Evolutionary conservation across 176 grass and related monocot species (phyloP).

Genomic region (Lolium rigidum): DNA sequence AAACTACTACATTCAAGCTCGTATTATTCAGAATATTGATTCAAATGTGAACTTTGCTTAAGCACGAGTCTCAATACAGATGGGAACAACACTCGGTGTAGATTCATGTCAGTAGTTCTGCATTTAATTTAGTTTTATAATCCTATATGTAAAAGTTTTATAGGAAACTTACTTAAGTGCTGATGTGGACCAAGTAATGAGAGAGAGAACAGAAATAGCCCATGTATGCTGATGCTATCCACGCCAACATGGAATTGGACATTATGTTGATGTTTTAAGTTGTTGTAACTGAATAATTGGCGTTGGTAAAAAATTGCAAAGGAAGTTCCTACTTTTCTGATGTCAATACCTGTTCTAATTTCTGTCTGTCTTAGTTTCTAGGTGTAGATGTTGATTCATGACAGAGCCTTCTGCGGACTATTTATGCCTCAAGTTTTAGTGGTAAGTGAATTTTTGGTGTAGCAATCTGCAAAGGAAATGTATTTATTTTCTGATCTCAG

Average conservation of each 20-base stretch:
- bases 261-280: background rate
- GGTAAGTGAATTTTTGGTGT: background rate
- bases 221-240: background rate
- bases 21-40: background rate
- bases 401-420: background rate
- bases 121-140: background rate
- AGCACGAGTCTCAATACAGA: background rate
- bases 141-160: background rate
- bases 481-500: constrained; percentile 2
- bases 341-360: background rate
- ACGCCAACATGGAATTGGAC: background rate
- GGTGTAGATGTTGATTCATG: background rate
- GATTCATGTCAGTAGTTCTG: background rate
- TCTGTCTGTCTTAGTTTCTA: constrained; percentile 2
- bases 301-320: background rate
- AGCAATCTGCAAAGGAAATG: background rate
- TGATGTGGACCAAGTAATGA: background rate
- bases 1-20: background rate
- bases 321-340: background rate
- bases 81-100: background rate
- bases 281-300: background rate
- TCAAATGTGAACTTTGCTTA: background rate
- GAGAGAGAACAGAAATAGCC: background rate
- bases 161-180: background rate
- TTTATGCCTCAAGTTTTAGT: background rate